phyloP scores from a whole-genome alignment of 2,329 filamentous ascomycete species.

The Alternaria dauci region DNA sequence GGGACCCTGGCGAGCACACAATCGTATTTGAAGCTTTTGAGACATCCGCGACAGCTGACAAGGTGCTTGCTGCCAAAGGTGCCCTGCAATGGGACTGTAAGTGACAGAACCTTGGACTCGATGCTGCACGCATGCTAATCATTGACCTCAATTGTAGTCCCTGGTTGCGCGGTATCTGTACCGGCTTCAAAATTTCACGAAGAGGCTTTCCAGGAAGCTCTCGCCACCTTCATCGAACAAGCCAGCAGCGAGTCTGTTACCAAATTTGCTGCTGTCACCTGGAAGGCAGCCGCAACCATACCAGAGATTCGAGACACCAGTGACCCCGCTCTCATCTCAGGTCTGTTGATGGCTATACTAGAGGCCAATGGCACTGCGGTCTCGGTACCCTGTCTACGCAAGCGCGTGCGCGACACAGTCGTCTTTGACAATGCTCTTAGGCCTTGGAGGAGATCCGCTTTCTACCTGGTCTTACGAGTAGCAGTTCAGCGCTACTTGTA shows the following conservation, averaged over 20 bases:
- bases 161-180: conserved; percentile 61
- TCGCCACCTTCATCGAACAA: conserved; percentile 65
- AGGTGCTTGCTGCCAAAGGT: conserved; percentile 61
- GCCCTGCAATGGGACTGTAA: conserved; percentile 64
- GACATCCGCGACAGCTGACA: conserved; percentile 61
- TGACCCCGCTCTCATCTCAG: conserved; percentile 65
- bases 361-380: conserved; percentile 60
- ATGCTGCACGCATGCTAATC: background rate
- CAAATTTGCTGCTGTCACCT: conserved; percentile 60
- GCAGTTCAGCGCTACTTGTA: conserved; percentile 63
- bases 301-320: conserved; percentile 67
- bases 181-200: conserved; percentile 52
- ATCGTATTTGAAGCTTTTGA: conserved; percentile 69
- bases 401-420: conserved; percentile 71
- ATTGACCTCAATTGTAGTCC: conserved; percentile 50
- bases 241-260: conserved; percentile 64
- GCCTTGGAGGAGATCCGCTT: conserved; percentile 70
- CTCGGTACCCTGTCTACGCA: conserved; percentile 56
- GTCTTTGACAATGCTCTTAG: conserved; percentile 56
- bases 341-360: conserved; percentile 68
- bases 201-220: conserved; percentile 55
- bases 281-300: conserved; percentile 61
- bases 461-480: conserved; percentile 71
- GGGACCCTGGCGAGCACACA: conserved; percentile 10
- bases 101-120: background rate